phyloP scores from a whole-genome alignment of 1,284 basidiomycete species.

The Rhodotorula sp. region DNA sequence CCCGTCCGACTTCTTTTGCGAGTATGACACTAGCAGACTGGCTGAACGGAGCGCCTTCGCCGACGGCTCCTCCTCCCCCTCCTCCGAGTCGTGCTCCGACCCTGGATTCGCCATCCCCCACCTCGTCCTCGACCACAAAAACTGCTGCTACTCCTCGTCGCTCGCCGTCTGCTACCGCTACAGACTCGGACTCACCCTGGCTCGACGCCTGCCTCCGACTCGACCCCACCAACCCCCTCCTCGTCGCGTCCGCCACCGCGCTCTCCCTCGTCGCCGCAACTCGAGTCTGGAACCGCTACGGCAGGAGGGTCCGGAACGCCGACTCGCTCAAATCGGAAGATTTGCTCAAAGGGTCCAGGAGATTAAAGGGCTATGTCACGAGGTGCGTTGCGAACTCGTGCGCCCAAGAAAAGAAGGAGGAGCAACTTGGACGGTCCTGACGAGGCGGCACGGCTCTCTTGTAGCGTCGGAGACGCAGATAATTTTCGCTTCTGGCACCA shows the following conservation, averaged over 20 bases:
- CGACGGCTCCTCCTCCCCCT: too few relatives aligned
- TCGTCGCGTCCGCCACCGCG: not conserved
- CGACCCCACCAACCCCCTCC: not conserved
- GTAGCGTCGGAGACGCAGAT: not conserved
- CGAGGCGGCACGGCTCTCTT: not conserved
- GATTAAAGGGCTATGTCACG: not conserved
- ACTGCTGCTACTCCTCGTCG: too few relatives aligned
- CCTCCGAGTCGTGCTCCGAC: too few relatives aligned
- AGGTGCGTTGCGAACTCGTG: not conserved
- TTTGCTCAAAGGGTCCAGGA: not conserved
- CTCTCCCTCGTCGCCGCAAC: not conserved
- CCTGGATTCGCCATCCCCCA: too few relatives aligned
- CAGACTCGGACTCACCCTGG: not conserved
- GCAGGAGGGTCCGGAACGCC: not conserved
- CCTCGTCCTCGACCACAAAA: too few relatives aligned
- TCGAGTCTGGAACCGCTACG: not conserved
- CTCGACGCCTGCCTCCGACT: not conserved
- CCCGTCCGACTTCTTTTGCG: too few relatives aligned
- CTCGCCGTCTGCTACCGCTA: too few relatives aligned
- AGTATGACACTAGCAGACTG: too few relatives aligned
- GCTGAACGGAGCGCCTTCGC: too few relatives aligned
- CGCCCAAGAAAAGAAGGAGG: not conserved
- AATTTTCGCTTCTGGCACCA: conserved; percentile 4
- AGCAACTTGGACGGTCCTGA: not conserved
- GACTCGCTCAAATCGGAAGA: not conserved